A percentile compares a stretch with the other conserved stretches of the same genome.
Evolutionary conservation across 2,329 filamentous ascomycete species (phyloP).

Genomic region (Verticillium nubilum): DNA sequence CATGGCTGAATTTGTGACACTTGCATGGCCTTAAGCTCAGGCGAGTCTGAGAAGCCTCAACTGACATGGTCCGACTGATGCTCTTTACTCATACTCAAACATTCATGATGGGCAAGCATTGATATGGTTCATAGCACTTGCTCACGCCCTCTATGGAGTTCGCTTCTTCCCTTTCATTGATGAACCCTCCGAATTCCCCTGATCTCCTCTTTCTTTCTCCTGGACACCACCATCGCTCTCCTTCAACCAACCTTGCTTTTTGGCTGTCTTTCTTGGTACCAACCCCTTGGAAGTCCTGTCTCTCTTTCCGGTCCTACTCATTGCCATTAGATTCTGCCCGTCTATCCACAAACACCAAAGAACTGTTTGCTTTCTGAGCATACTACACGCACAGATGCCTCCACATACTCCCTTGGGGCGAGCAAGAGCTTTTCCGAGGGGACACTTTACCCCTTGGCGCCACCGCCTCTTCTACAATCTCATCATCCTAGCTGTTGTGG

Average conservation of each 20-base stretch:
- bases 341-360: not conserved
- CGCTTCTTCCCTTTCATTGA: too few species aligned
- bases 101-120: too few species aligned
- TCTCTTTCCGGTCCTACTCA: conserved; percentile 2
- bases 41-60: too few species aligned
- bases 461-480: not conserved
- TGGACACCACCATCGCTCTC: conserved; percentile 1
- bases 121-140: too few species aligned
- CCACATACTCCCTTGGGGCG: not conserved
- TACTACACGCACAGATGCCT: not conserved
- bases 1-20: too few species aligned
- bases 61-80: too few species aligned
- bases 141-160: too few species aligned
- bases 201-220: conserved; percentile 1
- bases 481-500: not conserved
- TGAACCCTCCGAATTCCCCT: not conserved
- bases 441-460: too few species aligned
- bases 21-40: too few species aligned
- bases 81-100: too few species aligned
- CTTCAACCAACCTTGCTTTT: conserved; percentile 9
- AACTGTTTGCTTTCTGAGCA: not conserved
- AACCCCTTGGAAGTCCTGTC: conserved; percentile 6
- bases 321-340: conserved; percentile 1
- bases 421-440: too few species aligned
- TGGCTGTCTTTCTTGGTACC: conserved; percentile 11